These are phyloP conservation scores for Colletotrichum tanaceti DNA, from an alignment of 2,329 filamentous ascomycete species.

Conservation along the genomic window DNA sequence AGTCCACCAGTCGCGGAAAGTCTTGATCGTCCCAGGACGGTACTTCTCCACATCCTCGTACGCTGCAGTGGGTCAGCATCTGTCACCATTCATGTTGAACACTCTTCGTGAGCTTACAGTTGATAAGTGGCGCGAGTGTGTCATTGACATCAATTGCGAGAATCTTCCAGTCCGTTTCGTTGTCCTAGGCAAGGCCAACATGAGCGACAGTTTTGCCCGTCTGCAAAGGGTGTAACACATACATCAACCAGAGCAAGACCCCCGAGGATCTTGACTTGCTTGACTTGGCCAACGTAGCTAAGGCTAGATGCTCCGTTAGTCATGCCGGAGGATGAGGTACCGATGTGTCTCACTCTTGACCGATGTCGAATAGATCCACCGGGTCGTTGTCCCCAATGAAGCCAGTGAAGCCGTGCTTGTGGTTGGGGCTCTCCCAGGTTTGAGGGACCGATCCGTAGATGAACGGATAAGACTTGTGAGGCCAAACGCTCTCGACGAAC, in stretches of 20 bases:
- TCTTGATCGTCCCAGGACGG: conserved; percentile 50
- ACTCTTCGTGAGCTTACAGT: conserved; percentile 45
- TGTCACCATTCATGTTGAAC: rapidly evolving
- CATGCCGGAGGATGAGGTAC: background rate
- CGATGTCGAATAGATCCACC: conserved; percentile 55
- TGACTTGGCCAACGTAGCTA: conserved; percentile 53
- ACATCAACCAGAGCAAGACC: conserved; percentile 55
- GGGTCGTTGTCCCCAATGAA: conserved; percentile 56
- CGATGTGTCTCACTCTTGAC: conserved; percentile 45
- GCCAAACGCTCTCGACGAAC: conserved; percentile 57
- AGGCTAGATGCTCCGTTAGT: conserved; percentile 38
- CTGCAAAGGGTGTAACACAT: conserved; percentile 18
- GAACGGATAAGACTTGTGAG: conserved; percentile 57
- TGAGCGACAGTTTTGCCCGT: background rate
- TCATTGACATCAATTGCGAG: conserved; percentile 54
- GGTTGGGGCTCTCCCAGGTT: conserved; percentile 58
- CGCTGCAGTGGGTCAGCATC: conserved; percentile 40
- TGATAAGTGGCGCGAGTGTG: conserved; percentile 50
- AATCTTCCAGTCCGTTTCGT: conserved; percentile 55
- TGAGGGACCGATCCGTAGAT: conserved; percentile 58
- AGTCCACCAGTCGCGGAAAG: conserved; percentile 55
- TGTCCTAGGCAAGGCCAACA: conserved; percentile 42
- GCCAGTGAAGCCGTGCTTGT: conserved; percentile 53
- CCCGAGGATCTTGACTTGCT: conserved; percentile 56
- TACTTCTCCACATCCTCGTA: conserved; percentile 54